Percentiles rank a stretch among this genome's conserved stretches.
phyloP scores from a whole-genome alignment of 176 grass and related monocot genomes.

The Eragrostis nindensis region DNA sequence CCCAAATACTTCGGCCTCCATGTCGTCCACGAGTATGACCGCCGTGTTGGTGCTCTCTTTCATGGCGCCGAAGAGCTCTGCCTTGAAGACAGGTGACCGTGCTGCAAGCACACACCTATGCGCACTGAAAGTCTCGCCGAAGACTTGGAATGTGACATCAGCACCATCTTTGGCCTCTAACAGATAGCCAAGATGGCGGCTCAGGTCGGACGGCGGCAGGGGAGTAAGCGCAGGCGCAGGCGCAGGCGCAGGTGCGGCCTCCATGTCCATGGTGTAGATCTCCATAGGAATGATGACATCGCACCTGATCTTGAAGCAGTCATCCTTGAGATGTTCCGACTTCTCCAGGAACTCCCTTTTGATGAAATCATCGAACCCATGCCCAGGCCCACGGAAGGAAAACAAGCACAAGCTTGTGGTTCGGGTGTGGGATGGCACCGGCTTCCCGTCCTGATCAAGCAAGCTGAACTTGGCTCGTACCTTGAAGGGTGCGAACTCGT shows the following conservation, averaged over 20 bases:
- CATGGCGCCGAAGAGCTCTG: constrained; percentile 4
- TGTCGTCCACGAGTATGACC: constrained; percentile 21
- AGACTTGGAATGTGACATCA: constrained; percentile 12
- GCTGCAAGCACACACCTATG: constrained; percentile 37
- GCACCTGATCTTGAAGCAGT: constrained; percentile 29
- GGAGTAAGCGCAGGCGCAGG: no score
- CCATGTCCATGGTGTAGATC: neutral
- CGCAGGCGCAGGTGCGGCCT: no score
- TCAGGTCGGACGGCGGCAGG: constrained; percentile 33
- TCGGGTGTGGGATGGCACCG: neutral
- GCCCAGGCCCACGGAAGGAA: no score
- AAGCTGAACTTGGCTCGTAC: constrained; percentile 12
- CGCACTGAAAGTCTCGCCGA: constrained; percentile 17
- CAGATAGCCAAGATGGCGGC: constrained; percentile 13
- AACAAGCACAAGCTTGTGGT: neutral
- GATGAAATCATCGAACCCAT: neutral
- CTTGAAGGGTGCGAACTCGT: neutral
- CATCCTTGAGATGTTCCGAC: constrained; percentile 13
- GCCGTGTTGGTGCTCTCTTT: neutral
- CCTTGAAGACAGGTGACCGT: constrained; percentile 30
- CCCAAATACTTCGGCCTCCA: constrained; percentile 22
- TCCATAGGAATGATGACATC: no score
- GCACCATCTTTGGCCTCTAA: neutral
- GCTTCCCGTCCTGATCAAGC: neutral
- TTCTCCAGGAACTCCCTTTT: constrained; percentile 26